phyloP scores from a whole-genome alignment of 2,329 filamentous ascomycete genomes.

The Fusarium goolgardi region DNA sequence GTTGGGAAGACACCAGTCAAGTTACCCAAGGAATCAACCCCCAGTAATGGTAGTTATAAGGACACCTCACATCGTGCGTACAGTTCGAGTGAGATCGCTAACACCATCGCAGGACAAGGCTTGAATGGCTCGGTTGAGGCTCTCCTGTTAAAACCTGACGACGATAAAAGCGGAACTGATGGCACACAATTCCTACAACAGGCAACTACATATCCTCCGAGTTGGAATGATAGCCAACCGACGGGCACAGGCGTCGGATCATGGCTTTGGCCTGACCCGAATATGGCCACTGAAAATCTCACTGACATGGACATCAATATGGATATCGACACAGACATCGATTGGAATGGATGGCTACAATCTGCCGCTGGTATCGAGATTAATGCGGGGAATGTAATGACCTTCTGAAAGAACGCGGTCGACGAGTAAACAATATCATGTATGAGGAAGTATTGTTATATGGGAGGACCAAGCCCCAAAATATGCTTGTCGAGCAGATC shows the following conservation, averaged over 20 bases:
- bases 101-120: background rate
- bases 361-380: conserved; percentile 50
- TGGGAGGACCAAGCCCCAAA: background rate
- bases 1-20: background rate
- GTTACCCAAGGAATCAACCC: rapidly evolving
- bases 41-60: too few species aligned
- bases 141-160: background rate
- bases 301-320: conserved; percentile 45
- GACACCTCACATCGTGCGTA: background rate
- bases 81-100: too few species aligned
- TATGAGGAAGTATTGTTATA: background rate
- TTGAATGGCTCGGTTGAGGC: background rate
- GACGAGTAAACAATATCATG: too few species aligned
- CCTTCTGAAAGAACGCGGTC: rapidly evolving
- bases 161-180: background rate
- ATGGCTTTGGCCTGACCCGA: conserved; percentile 52
- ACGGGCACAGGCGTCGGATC: conserved; percentile 39
- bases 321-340: conserved; percentile 48
- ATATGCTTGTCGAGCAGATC: background rate
- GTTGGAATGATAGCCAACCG: conserved; percentile 1
- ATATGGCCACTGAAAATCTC: conserved; percentile 48
- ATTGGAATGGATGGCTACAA: conserved; percentile 55
- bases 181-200: background rate
- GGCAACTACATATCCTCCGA: conserved; percentile 2
- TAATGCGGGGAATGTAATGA: background rate